Evolutionary conservation across 2,329 filamentous ascomycete genomes (phyloP).

Genomic region (Aquanectria penicillioides): DNA sequence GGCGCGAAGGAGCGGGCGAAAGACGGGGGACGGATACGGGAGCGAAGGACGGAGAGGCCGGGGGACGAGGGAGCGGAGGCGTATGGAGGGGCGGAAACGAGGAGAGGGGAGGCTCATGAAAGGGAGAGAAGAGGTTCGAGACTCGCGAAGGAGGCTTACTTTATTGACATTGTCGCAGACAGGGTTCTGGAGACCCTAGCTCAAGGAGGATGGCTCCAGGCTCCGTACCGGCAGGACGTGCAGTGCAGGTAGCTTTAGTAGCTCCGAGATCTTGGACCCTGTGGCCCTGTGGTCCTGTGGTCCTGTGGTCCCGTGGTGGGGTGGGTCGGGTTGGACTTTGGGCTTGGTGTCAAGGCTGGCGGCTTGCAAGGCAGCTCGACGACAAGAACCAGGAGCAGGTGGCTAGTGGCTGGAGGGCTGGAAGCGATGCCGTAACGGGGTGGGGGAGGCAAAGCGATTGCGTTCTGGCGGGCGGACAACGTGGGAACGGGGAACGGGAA

Average conservation of each 20-base stretch:
- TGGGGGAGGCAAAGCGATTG: conserved; percentile 40
- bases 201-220: conserved; percentile 44
- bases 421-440: conserved; percentile 43
- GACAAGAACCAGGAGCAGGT: conserved; percentile 28
- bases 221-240: conserved; percentile 44
- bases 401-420: conserved; percentile 44
- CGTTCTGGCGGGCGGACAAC: conserved; percentile 32
- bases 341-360: conserved; percentile 33
- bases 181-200: conserved; percentile 49
- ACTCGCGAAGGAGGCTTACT: conserved; percentile 55
- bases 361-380: conserved; percentile 17
- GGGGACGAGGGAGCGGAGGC: conserved; percentile 22
- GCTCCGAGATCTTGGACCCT: conserved; percentile 45
- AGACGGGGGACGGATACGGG: conserved; percentile 8
- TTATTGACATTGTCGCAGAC: conserved; percentile 62
- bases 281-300: conserved; percentile 41
- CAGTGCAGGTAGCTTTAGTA: conserved; percentile 45
- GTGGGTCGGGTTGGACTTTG: conserved; percentile 39
- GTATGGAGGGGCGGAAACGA: conserved; percentile 29
- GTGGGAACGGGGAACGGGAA: conserved; percentile 8
- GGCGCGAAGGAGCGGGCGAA: conserved; percentile 8
- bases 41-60: neutral
- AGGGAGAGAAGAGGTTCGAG: conserved; percentile 39
- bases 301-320: conserved; percentile 40
- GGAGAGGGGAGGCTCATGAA: conserved; percentile 36